These are phyloP conservation scores for Didymella sp. DNA, from an alignment of 2,329 filamentous ascomycete species.

Conservation along the genomic window DNA sequence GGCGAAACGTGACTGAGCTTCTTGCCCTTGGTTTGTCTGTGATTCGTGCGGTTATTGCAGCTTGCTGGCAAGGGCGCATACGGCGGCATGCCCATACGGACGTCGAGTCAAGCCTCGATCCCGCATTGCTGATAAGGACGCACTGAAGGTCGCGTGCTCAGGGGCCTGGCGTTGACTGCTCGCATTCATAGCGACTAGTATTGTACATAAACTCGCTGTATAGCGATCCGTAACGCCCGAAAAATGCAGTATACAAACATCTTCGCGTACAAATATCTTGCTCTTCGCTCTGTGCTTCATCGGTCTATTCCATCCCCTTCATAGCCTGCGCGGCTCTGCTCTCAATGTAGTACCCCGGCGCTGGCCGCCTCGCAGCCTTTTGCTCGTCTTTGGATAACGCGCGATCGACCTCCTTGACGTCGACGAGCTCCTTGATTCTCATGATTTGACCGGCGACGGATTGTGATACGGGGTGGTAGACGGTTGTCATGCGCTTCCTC, in stretches of 20 bases:
- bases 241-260: neutral
- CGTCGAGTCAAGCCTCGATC: too few species aligned
- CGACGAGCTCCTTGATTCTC: constrained; percentile 90
- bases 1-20: too few species aligned
- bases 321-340: constrained; percentile 47
- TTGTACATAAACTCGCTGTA: neutral
- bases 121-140: too few species aligned
- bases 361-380: constrained; percentile 73
- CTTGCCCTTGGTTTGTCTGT: too few species aligned
- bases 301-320: constrained; percentile 23
- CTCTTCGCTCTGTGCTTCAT: neutral
- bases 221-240: neutral
- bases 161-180: neutral
- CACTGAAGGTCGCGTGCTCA: neutral
- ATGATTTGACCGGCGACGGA: constrained; percentile 90
- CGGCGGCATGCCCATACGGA: too few species aligned
- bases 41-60: too few species aligned
- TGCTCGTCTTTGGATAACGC: constrained; percentile 71
- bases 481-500: constrained; percentile 81
- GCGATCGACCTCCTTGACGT: constrained; percentile 77
- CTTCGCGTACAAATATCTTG: neutral
- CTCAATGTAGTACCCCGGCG: constrained; percentile 83
- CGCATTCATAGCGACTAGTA: neutral
- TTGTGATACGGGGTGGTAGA: constrained; percentile 84
- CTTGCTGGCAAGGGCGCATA: too few species aligned